phyloP scores from a whole-genome alignment of 495 filamentous ascomycete genomes.

The Neurospora tetrasperma region DNA sequence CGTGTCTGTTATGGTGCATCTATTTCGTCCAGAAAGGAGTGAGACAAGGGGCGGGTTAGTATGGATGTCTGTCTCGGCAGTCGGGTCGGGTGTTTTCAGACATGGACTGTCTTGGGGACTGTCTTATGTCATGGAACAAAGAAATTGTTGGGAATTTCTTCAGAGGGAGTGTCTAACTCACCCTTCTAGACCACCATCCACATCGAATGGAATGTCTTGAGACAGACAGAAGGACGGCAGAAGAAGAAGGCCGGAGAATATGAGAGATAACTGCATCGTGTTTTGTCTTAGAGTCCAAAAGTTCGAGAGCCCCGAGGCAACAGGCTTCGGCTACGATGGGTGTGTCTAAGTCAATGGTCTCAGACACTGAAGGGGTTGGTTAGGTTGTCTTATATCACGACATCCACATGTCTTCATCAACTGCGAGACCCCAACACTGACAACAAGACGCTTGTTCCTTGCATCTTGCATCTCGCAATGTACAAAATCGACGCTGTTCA shows the following conservation, averaged over 20 bases:
- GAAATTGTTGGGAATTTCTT: not conserved
- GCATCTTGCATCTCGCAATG: not conserved
- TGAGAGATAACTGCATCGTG: not conserved
- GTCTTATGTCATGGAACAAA: not conserved
- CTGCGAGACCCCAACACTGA: not conserved
- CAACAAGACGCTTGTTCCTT: not conserved
- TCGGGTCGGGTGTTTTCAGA: not conserved
- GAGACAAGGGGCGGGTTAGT: not conserved
- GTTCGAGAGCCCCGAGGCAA: not conserved
- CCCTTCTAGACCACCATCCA: not conserved
- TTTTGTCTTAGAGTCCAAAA: not conserved
- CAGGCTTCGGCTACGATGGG: not conserved
- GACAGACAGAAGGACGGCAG: not conserved
- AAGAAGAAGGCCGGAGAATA: not conserved
- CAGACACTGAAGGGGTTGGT: not conserved
- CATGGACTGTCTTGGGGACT: not conserved
- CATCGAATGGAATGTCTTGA: not conserved
- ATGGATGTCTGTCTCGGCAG: not conserved
- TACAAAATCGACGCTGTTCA: not conserved
- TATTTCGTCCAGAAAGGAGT: not conserved
- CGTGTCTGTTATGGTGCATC: conserved; percentile 17
- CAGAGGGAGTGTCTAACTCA: not conserved
- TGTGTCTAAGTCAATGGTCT: not conserved
- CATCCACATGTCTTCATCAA: not conserved
- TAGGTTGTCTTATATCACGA: not conserved